Percentiles rank a stretch among this genome's conserved stretches.
Conservation (phyloP, 108 stramenopile species). For the Epipyxis sp. region DNA sequence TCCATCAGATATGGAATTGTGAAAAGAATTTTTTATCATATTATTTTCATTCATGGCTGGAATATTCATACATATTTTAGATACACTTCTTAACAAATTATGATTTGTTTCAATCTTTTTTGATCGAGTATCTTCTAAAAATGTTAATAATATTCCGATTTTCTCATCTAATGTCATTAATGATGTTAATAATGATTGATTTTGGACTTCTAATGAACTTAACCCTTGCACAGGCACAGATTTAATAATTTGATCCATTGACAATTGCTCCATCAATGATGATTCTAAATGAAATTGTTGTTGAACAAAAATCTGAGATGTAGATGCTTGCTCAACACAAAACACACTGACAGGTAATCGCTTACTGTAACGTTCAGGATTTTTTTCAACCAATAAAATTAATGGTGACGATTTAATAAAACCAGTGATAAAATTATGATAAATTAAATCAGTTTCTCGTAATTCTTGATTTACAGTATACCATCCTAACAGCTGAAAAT, state of each 20-base stretch:
- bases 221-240: not conserved
- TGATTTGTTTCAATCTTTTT: no score
- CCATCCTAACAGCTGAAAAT: not conserved
- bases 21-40: no score
- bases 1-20: no score
- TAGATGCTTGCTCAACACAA: not conserved
- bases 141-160: no score
- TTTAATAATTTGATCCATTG: not conserved
- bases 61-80: no score
- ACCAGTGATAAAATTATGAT: not conserved
- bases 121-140: no score
- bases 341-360: not conserved
- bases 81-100: no score
- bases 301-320: not conserved
- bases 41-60: no score
- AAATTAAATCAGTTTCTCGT: not conserved
- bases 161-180: no score
- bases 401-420: not conserved
- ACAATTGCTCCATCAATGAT: not conserved
- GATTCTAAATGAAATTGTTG: not conserved
- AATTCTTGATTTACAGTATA: not conserved
- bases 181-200: no score
- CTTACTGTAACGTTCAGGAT: not conserved
- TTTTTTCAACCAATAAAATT: not conserved
- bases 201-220: not conserved